Evolutionary conservation across 116 monocot species (phyloP), one percentile per base, ranked within the genome.

Genomic region (Iris pallida): DNA sequence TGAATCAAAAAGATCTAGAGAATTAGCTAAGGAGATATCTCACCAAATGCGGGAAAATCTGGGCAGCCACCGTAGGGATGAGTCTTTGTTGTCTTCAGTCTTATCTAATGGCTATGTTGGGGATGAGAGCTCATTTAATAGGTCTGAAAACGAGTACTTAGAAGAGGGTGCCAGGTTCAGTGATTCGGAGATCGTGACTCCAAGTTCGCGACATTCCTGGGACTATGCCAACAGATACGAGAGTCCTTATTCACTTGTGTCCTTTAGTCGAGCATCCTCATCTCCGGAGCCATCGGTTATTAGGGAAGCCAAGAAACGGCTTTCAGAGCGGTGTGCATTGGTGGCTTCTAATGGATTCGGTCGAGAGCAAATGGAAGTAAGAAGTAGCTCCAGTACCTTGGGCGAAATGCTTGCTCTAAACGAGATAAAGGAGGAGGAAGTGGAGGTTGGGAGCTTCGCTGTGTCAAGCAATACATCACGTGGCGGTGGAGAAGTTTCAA

Each of bases 71-170:
- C 47, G 58, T 42, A 77, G 71, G 40, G 74, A 77, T 70, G 78
- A 85, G 43, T 77, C 69, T 4, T 44, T 76, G 20, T 44, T 80
- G 13, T 83, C 83, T 73, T 79, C 84, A 51, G 73, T 81, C 47
- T 47, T 71, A 14, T 75, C 81, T 20, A 79, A 81, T 71, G 82
- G 81, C 41, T 82, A 82, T 64, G 73, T 63, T 66, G 82, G 80
- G 48, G 82, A 90, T 67, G 80, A 65, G 42, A 92, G 92, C 68
- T 92, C 97, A 42, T 83, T 89, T 62, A 75, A 77, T 61, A 71
- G 73, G 59, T 91, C 91, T 9, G 91, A 86, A 59, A 73, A 63
- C 56, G 79, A 78, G 41, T 88, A 66, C 68, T 42, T 49, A 5
- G 81, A 78, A 78, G 81, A 77, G 40, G 71, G 43, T 51, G 73